Conservation (phyloP, 2,329 filamentous ascomycete species). For the Ascochyta rabiei region DNA sequence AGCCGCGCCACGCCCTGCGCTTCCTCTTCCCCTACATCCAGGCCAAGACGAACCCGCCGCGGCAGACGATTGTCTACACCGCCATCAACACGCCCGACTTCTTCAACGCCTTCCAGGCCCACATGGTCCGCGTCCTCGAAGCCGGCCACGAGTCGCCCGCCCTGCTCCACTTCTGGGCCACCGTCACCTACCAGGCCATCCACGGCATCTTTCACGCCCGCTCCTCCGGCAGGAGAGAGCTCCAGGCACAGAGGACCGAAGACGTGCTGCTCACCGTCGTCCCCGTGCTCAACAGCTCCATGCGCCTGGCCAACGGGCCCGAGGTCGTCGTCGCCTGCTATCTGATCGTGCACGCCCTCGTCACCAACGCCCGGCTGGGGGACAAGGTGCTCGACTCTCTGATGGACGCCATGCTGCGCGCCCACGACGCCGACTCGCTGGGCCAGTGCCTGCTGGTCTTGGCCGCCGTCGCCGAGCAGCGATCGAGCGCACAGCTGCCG, state of each 20-base stretch:
- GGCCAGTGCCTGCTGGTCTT: slow-evolving; percentile 79
- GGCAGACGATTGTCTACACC: slow-evolving; percentile 82
- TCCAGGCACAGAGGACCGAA: slow-evolving; percentile 82
- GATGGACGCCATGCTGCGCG: slow-evolving; percentile 84
- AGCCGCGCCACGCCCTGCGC: slow-evolving; percentile 75
- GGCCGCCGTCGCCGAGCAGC: slow-evolving; percentile 80
- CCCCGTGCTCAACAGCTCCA: slow-evolving; percentile 76
- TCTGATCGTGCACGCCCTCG: slow-evolving; percentile 86
- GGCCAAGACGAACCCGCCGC: slow-evolving; percentile 75
- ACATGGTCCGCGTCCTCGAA: slow-evolving; percentile 76
- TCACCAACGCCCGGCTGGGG: slow-evolving; percentile 78
- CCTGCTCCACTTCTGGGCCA: slow-evolving; percentile 88
- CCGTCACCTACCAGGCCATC: slow-evolving; percentile 83
- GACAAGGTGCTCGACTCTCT: slow-evolving; percentile 82
- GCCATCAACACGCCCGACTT: slow-evolving; percentile 80
- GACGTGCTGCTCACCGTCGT: slow-evolving; percentile 71
- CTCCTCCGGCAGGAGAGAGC: slow-evolving; percentile 74
- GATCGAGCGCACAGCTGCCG: slow-evolving; percentile 72
- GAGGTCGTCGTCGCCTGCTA: slow-evolving; percentile 87
- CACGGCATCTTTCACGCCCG: slow-evolving; percentile 80
- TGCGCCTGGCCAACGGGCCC: slow-evolving; percentile 75
- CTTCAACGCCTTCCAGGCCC: slow-evolving; percentile 75
- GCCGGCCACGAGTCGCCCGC: slow-evolving; percentile 75
- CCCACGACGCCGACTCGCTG: slow-evolving; percentile 76
- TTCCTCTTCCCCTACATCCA: slow-evolving; percentile 88